Conservation (phyloP, 768 basidiomycete species). For the Peribolospora baueri region DNA sequence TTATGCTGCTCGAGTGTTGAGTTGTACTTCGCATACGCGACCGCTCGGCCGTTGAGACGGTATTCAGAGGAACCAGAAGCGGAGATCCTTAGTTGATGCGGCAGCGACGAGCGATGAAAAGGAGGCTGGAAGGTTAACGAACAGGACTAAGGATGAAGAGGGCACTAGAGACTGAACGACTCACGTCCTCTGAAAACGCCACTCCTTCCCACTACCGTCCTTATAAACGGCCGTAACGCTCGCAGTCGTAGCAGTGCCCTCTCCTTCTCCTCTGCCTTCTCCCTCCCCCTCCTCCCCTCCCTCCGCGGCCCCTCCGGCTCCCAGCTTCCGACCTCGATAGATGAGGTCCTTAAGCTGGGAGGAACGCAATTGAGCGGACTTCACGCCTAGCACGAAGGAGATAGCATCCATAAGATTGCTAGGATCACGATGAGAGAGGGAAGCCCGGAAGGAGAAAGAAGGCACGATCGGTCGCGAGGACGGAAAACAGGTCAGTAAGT, state of each 20-base stretch:
- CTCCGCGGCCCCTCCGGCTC: not conserved
- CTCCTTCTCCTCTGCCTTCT: conserved; percentile 38
- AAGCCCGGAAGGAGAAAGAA: no score
- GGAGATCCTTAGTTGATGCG: conserved; percentile 38
- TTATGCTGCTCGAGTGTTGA: conserved; percentile 65
- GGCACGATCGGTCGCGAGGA: no score
- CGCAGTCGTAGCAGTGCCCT: conserved; percentile 69
- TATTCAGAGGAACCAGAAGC: conserved; percentile 74
- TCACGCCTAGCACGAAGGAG: conserved; percentile 91
- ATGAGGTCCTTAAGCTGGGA: conserved; percentile 87
- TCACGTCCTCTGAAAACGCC: conserved; percentile 75
- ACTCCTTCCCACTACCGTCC: conserved; percentile 54
- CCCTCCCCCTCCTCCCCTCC: conserved; percentile 24
- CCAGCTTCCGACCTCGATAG: conserved; percentile 60
- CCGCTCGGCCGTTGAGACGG: conserved; percentile 50
- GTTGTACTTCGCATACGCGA: conserved; percentile 75
- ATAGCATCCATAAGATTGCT: conserved; percentile 98
- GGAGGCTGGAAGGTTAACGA: not conserved
- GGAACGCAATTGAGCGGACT: conserved; percentile 73
- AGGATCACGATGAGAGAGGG: no score
- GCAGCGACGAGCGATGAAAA: not conserved
- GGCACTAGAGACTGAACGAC: conserved; percentile 18
- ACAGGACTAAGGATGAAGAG: not conserved
- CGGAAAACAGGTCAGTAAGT: no score
- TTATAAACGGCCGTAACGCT: conserved; percentile 85